Conservation (phyloP, 495 filamentous ascomycete genomes). For the Hapsidospora chrysogenum region DNA sequence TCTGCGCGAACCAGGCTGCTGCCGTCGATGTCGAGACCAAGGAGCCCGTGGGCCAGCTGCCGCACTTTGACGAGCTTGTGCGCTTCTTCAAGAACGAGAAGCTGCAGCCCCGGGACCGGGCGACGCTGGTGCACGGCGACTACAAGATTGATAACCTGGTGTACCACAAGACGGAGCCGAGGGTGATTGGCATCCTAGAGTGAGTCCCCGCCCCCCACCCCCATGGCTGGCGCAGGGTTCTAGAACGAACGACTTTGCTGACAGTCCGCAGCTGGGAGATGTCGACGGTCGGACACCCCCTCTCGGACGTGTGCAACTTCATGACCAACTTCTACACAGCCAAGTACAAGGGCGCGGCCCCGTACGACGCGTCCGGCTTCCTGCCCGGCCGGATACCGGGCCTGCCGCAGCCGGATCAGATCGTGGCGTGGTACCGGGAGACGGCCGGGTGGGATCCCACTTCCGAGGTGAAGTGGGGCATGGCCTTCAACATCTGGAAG, state of each 20-base stretch:
- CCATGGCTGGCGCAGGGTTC: too few relatives aligned
- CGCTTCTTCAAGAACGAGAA: constrained; percentile 52
- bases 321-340: constrained; percentile 48
- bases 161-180: constrained; percentile 74
- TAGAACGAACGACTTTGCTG: too few relatives aligned
- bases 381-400: constrained; percentile 44
- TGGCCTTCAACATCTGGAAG: constrained; percentile 40
- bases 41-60: constrained; percentile 62
- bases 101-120: constrained; percentile 60
- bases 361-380: constrained; percentile 33
- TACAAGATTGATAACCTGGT: constrained; percentile 98
- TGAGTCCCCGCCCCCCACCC: constrained; percentile 22
- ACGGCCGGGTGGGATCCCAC: constrained; percentile 51
- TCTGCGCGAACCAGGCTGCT: constrained; percentile 61
- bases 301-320: constrained; percentile 74
- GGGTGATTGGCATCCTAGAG: constrained; percentile 87
- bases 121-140: constrained; percentile 77
- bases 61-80: constrained; percentile 66
- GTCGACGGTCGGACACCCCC: constrained; percentile 87
- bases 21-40: constrained; percentile 60
- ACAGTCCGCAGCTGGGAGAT: constrained; percentile 77
- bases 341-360: constrained; percentile 10
- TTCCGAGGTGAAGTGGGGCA: constrained; percentile 52
- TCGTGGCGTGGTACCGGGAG: constrained; percentile 61
- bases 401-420: constrained; percentile 53